These are phyloP conservation scores for Mytilinidion resinicola DNA, from an alignment of 495 filamentous ascomycete species.

Conservation along the genomic window DNA sequence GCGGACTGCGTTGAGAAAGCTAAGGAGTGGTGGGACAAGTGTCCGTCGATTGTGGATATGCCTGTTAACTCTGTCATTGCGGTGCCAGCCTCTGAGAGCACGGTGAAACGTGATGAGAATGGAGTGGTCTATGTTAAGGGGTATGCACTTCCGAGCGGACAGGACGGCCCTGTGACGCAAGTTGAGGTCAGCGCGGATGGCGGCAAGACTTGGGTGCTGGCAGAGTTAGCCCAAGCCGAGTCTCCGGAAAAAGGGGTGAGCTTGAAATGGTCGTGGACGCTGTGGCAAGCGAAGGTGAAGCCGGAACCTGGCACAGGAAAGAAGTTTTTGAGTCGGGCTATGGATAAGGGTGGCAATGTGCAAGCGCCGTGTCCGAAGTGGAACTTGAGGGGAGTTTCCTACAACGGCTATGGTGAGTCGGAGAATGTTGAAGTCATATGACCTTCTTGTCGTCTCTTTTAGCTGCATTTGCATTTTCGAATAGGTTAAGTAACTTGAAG, in stretches of 20 bases:
- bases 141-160: constrained; percentile 52
- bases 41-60: constrained; percentile 35
- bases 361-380: constrained; percentile 46
- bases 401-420: constrained; percentile 55
- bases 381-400: constrained; percentile 56
- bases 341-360: constrained; percentile 46
- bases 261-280: constrained; percentile 47
- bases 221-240: constrained; percentile 30
- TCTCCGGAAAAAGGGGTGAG: constrained; percentile 4
- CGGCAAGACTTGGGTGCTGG: constrained; percentile 47
- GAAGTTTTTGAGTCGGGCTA: constrained; percentile 47
- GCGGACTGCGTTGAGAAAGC: constrained; percentile 39
- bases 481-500: too few species aligned
- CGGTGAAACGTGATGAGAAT: constrained; percentile 32
- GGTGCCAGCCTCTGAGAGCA: constrained; percentile 40
- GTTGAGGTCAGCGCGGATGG: constrained; percentile 50
- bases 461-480: too few species aligned
- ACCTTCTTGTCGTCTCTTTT: too few species aligned
- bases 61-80: constrained; percentile 48
- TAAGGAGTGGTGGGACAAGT: constrained; percentile 37
- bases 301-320: constrained; percentile 30
- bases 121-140: constrained; percentile 46
- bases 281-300: constrained; percentile 41
- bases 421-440: constrained; percentile 32
- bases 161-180: constrained; percentile 46